phyloP scores from a whole-genome alignment of 306 rosid genomes.

The Cyclanthera cordifolia region DNA sequence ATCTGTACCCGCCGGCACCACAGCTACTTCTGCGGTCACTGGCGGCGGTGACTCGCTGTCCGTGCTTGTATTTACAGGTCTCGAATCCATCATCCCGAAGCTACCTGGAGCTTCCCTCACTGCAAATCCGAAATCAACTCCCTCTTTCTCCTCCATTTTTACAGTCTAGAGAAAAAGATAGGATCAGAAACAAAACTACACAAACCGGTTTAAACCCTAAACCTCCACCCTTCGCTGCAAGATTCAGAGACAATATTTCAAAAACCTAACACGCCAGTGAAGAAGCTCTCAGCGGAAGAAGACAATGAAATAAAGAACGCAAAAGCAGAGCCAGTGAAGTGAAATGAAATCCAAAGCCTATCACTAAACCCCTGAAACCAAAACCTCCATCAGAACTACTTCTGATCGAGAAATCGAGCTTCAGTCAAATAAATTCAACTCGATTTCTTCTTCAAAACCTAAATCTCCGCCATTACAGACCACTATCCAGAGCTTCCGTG shows the following conservation, averaged over 20 bases:
- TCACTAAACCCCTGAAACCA: not conserved
- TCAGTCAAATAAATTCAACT: not conserved
- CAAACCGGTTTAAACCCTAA: not conserved
- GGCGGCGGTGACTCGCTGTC: slow-evolving; percentile 11
- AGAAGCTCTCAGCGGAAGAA: not conserved
- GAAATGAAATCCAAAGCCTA: not conserved
- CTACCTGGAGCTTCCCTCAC: slow-evolving; percentile 42
- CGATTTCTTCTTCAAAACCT: slow-evolving; percentile 6
- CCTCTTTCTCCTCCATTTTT: slow-evolving; percentile 66
- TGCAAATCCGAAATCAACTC: slow-evolving; percentile 42
- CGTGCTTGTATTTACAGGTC: slow-evolving; percentile 41
- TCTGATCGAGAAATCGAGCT: not conserved
- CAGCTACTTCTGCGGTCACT: not conserved
- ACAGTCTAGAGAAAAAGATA: not conserved
- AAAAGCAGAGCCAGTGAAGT: not conserved
- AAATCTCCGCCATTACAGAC: slow-evolving; percentile 48
- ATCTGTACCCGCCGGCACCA: slow-evolving; percentile 19
- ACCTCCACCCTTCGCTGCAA: not conserved
- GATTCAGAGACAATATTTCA: not conserved
- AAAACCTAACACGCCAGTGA: not conserved
- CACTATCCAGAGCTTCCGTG: slow-evolving; percentile 39
- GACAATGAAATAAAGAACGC: not conserved
- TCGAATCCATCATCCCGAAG: slow-evolving; percentile 44
- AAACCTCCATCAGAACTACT: not conserved
- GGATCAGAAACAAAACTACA: not conserved